Evolutionary conservation across 495 filamentous ascomycete species (phyloP).

Genomic region (Aspergillus incahuasiensis): DNA sequence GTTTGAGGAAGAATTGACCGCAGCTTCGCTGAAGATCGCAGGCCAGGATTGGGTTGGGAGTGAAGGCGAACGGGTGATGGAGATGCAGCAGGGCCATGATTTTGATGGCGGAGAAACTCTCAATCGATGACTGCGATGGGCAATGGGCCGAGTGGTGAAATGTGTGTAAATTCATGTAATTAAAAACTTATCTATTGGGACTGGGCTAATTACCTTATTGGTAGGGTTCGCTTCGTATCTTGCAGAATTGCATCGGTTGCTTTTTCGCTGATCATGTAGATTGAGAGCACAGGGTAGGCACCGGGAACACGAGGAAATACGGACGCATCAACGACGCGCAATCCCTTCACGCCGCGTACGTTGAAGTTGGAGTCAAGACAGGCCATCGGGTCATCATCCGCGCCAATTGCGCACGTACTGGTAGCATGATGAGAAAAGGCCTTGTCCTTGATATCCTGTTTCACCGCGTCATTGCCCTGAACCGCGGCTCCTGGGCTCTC

Average conservation of each 20-base stretch:
- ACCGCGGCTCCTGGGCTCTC: neutral
- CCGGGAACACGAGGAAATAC: neutral
- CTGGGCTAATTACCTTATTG: too few relatives aligned
- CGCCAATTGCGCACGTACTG: neutral
- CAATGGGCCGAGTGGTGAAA: too few relatives aligned
- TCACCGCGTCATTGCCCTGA: neutral
- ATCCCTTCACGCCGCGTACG: neutral
- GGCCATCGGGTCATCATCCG: neutral
- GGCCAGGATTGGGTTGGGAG: constrained; percentile 22
- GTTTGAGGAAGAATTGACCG: constrained; percentile 25
- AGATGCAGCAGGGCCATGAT: constrained; percentile 26
- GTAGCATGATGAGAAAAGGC: neutral
- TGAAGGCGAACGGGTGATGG: constrained; percentile 27
- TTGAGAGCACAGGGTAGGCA: neutral
- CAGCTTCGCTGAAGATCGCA: constrained; percentile 23
- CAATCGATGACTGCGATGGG: neutral
- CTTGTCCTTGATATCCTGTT: neutral
- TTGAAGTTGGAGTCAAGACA: neutral
- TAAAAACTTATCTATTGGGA: too few relatives aligned
- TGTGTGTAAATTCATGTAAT: too few relatives aligned
- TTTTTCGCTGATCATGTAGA: neutral
- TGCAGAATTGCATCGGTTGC: neutral
- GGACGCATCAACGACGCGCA: neutral
- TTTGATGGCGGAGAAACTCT: neutral
- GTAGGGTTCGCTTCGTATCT: neutral